Percentiles rank a stretch among this genome's conserved stretches.
Evolutionary conservation across 352 stramenopile genomes (phyloP).

Genomic region (Phytophthora nicotianae): DNA sequence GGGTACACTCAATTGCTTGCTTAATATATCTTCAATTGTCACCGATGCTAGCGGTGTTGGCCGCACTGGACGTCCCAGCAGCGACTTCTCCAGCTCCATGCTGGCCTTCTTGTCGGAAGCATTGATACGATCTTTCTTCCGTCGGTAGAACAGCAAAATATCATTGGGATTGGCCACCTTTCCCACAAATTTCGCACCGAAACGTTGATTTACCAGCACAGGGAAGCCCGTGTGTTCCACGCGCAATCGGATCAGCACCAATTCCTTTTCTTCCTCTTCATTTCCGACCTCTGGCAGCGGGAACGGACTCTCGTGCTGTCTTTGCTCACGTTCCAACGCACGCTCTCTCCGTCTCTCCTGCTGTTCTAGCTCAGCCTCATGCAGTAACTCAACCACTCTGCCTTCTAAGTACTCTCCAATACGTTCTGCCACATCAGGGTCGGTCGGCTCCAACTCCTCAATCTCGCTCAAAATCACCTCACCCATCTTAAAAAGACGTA

Average conservation of each 20-base stretch:
- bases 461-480: slow-evolving; percentile 91
- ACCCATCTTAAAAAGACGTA: slow-evolving; percentile 94
- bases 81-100: slow-evolving; percentile 36
- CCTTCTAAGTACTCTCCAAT: slow-evolving; percentile 72
- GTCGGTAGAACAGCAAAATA: slow-evolving; percentile 82
- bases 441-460: slow-evolving; percentile 90
- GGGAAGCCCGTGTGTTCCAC: slow-evolving; percentile 92
- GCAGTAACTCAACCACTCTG: slow-evolving; percentile 73
- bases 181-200: slow-evolving; percentile 84
- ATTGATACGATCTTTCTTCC: slow-evolving; percentile 63
- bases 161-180: slow-evolving; percentile 90
- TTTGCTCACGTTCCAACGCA: slow-evolving; percentile 28
- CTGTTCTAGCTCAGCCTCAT: slow-evolving; percentile 58
- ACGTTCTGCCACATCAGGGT: slow-evolving; percentile 80
- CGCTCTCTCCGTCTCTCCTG: slow-evolving; percentile 23
- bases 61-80: slow-evolving; percentile 54
- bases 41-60: slow-evolving; percentile 66
- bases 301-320: slow-evolving; percentile 41
- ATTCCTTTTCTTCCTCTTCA: slow-evolving; percentile 38
- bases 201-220: slow-evolving; percentile 87
- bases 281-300: slow-evolving; percentile 22
- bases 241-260: slow-evolving; percentile 83
- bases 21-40: slow-evolving; percentile 83
- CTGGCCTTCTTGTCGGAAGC: slow-evolving; percentile 51
- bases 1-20: slow-evolving; percentile 58